Conservation (phyloP, 2,329 filamentous ascomycete species). For the Monosporascus sp. region DNA sequence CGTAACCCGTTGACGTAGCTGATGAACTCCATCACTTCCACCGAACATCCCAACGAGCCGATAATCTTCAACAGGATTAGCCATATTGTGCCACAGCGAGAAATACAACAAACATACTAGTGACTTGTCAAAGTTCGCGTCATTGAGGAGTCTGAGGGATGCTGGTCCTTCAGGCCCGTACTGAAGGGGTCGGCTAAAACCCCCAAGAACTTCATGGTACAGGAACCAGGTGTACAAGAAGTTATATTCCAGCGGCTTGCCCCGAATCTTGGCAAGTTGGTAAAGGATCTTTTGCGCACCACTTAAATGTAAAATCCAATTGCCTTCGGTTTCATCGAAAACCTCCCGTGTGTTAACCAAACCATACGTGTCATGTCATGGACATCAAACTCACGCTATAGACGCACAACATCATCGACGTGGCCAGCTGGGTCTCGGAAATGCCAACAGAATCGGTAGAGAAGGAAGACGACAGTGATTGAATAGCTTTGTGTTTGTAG, state of each 20-base stretch:
- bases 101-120: constrained; percentile 16
- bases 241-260: constrained; percentile 22
- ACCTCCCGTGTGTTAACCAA: constrained; percentile 28
- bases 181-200: constrained; percentile 33
- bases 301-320: constrained; percentile 39
- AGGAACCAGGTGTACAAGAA: constrained; percentile 42
- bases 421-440: constrained; percentile 35
- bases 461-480: constrained; percentile 33
- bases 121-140: constrained; percentile 25
- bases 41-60: constrained; percentile 41
- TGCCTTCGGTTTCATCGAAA: constrained; percentile 41
- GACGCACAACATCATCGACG: constrained; percentile 46
- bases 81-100: not conserved
- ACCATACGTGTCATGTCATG: not conserved
- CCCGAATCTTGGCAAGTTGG: constrained; percentile 19
- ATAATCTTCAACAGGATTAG: constrained; percentile 31
- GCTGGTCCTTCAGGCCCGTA: constrained; percentile 19
- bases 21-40: constrained; percentile 39
- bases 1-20: constrained; percentile 33
- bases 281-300: constrained; percentile 34
- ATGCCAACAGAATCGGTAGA: constrained; percentile 20
- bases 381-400: constrained; percentile 34
- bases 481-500: constrained; percentile 37
- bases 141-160: constrained; percentile 22
- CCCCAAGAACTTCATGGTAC: constrained; percentile 41